Conservation (phyloP, 495 filamentous ascomycete genomes). For the Sporormia fimetaria region DNA sequence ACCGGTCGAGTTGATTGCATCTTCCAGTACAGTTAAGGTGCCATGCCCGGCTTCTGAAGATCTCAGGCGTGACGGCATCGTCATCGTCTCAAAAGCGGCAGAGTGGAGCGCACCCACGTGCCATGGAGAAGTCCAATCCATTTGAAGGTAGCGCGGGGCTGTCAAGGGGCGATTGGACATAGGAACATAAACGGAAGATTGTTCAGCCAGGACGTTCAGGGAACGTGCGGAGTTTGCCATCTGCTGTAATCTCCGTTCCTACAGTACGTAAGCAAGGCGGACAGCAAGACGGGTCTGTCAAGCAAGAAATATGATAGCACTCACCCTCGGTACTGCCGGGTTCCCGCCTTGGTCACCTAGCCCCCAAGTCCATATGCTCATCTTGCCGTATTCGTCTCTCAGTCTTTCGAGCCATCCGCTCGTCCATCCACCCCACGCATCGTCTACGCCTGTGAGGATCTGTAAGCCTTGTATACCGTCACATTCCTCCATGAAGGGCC, state of each 20-base stretch:
- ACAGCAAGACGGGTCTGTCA: no score
- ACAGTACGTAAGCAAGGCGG: constrained; percentile 1
- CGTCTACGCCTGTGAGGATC: constrained; percentile 64
- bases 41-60: constrained; percentile 38
- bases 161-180: constrained; percentile 48
- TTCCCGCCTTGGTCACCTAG: constrained; percentile 45
- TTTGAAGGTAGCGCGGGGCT: constrained; percentile 47
- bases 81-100: constrained; percentile 67
- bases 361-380: constrained; percentile 75
- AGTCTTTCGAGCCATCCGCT: constrained; percentile 67
- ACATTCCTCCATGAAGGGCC: constrained; percentile 82
- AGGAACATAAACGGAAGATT: constrained; percentile 70
- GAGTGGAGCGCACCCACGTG: constrained; percentile 68
- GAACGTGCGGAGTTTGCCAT: constrained; percentile 55
- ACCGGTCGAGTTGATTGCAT: constrained; percentile 61
- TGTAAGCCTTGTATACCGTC: constrained; percentile 86
- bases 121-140: constrained; percentile 65
- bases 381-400: constrained; percentile 84
- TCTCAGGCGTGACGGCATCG: constrained; percentile 63
- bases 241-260: constrained; percentile 27
- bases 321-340: constrained; percentile 47
- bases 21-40: constrained; percentile 52
- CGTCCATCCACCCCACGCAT: constrained; percentile 90
- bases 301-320: constrained; percentile 12
- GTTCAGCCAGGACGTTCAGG: constrained; percentile 51